phyloP scores from a whole-genome alignment of 306 rosid species.

The Casuarina equisetifolia region DNA sequence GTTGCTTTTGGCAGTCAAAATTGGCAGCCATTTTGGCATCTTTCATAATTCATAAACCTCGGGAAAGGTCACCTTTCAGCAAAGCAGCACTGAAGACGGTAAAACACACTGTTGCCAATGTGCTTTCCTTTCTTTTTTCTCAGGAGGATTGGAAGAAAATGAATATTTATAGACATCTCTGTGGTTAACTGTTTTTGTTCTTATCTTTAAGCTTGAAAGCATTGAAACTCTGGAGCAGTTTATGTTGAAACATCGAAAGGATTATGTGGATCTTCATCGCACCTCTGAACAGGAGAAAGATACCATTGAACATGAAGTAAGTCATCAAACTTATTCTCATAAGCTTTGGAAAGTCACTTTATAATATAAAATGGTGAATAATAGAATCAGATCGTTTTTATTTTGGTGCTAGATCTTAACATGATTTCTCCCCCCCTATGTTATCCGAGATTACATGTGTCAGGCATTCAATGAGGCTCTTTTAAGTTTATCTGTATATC shows the following conservation, averaged over 20 bases:
- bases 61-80: conserved; percentile 64
- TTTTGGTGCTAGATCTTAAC: background rate
- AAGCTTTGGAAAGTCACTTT: conserved; percentile 23
- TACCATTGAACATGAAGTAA: conserved; percentile 94
- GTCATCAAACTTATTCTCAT: conserved; percentile 24
- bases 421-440: background rate
- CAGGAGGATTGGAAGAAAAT: conserved; percentile 5
- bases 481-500: background rate
- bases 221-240: conserved; percentile 79
- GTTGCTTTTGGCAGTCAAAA: conserved; percentile 55
- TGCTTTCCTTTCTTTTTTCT: background rate
- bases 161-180: background rate
- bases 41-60: conserved; percentile 85
- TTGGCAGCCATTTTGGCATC: conserved; percentile 86
- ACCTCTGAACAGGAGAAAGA: conserved; percentile 94
- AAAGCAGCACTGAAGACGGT: conserved; percentile 92
- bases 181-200: conserved; percentile 15
- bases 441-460: background rate
- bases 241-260: conserved; percentile 84
- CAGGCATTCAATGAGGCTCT: background rate
- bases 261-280: conserved; percentile 87
- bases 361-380: background rate
- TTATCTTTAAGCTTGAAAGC: conserved; percentile 63
- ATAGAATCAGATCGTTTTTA: conserved; percentile 1
- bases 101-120: conserved; percentile 8